Evolutionary conservation across 768 basidiomycete species (phyloP).

Genomic region (Tulasnella sp.): DNA sequence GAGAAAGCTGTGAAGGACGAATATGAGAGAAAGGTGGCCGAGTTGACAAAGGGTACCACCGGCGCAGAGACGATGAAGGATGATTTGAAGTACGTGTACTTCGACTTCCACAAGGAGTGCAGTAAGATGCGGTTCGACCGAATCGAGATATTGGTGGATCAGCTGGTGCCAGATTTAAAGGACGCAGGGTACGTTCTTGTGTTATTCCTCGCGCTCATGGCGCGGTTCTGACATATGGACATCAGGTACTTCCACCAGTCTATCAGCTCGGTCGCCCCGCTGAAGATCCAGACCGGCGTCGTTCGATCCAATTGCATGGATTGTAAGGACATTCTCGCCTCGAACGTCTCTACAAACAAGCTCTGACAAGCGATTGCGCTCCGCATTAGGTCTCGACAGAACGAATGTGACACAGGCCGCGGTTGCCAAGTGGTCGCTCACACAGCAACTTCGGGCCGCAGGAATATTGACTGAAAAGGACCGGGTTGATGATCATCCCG

Average conservation of each 20-base stretch:
- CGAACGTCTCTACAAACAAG: neutral
- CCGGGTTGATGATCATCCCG: slow-evolving; percentile 68
- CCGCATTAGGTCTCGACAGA: slow-evolving; percentile 49
- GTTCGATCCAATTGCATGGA: slow-evolving; percentile 98
- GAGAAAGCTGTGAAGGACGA: slow-evolving; percentile 94
- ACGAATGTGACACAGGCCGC: slow-evolving; percentile 96
- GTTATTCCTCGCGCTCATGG: neutral
- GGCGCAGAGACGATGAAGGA: slow-evolving; percentile 43
- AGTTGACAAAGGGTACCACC: slow-evolving; percentile 23
- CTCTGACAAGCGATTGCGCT: neutral
- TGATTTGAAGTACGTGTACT: slow-evolving; percentile 74
- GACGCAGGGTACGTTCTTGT: slow-evolving; percentile 52
- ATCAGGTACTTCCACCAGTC: slow-evolving; percentile 70
- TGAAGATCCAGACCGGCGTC: slow-evolving; percentile 57
- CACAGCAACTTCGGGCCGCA: slow-evolving; percentile 57
- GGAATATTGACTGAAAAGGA: slow-evolving; percentile 63
- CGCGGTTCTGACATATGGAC: neutral
- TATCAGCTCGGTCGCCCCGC: slow-evolving; percentile 33
- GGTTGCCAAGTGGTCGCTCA: slow-evolving; percentile 75
- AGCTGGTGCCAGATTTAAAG: slow-evolving; percentile 55
- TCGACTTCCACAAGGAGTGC: slow-evolving; percentile 96
- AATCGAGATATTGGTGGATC: slow-evolving; percentile 69
- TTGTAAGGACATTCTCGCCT: slow-evolving; percentile 17
- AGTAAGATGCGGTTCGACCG: slow-evolving; percentile 91
- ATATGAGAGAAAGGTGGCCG: slow-evolving; percentile 64